Evolutionary conservation across 2,329 filamentous ascomycete genomes (phyloP).

Genomic region (Pseudophaeomoniella oleicola): DNA sequence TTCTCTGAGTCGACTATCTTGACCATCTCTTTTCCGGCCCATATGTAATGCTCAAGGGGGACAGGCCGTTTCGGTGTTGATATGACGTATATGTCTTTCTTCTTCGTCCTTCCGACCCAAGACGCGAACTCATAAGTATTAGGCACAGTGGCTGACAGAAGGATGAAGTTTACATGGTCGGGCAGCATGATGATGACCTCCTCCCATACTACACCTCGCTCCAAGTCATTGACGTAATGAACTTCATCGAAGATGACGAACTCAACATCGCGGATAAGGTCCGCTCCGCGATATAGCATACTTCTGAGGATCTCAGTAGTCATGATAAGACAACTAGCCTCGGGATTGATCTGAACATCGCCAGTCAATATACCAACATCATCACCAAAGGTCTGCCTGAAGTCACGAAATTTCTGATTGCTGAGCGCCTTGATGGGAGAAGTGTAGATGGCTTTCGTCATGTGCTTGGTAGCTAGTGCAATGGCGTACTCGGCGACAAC

Average conservation of each 20-base stretch:
- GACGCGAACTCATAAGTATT: constrained; percentile 97
- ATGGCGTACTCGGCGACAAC: constrained; percentile 98
- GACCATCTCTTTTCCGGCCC: constrained; percentile 82
- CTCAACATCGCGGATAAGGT: constrained; percentile 91
- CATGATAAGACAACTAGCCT: constrained; percentile 98
- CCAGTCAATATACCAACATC: constrained; percentile 95
- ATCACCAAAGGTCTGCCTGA: constrained; percentile 73
- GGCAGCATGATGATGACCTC: constrained; percentile 99
- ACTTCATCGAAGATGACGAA: constrained; percentile 99
- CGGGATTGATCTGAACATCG: constrained; percentile 93
- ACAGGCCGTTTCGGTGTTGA: constrained; percentile 92
- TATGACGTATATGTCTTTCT: constrained; percentile 98
- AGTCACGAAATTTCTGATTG: constrained; percentile 97
- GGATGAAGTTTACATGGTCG: constrained; percentile 87
- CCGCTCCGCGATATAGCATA: constrained; percentile 94
- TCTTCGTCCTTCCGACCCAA: constrained; percentile 95
- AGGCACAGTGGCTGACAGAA: constrained; percentile 89
- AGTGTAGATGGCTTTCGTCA: constrained; percentile 99
- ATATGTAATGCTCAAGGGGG: constrained; percentile 88
- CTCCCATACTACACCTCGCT: constrained; percentile 96
- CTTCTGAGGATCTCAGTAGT: constrained; percentile 95
- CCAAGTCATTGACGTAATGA: constrained; percentile 93
- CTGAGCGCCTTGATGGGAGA: constrained; percentile 97
- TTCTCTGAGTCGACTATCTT: constrained; percentile 94
- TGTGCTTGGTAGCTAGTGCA: constrained; percentile 88